Base-by-base conservation (phyloP, 495 filamentous ascomycete species). In the Pyronema domesticum region DNA sequence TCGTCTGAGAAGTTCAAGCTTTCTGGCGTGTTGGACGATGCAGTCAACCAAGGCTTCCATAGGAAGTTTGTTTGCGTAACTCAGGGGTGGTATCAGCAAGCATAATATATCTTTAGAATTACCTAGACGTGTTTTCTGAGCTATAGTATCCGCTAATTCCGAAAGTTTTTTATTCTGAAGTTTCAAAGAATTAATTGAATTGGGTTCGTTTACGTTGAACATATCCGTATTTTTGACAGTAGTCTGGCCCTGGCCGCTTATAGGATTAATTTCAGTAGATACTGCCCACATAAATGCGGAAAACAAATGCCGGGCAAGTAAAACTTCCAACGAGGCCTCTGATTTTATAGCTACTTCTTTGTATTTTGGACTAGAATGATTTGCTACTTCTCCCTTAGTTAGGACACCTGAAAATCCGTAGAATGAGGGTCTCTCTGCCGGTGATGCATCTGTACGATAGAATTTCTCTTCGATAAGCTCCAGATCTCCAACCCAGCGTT, bases 261-360 rank as follows among this genome's bases (percentile, higher is more conserved):
- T 8, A 6, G 30, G n/a, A n/a, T n/a, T n/a, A n/a, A n/a, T n/a
- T n/a, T n/a, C n/a, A n/a, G n/a, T n/a, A 10, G 51, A 45, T 23
- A 54, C 46, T 6, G 51, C 37, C 51, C 51, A 57, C 59, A 62
- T 59, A 15, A 62, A 62, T 0, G 54, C 33, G 3, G 60, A 59
- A 33, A 62, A 60, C 39, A 62, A 51, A 11, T 62, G 48, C 30
- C 55, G 57, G 5, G 60, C 54, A 13, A 58, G 57, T 10, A 61
- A 17, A 9, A 19, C 43, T n/a, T 50, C 47, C 8, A 53, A 36
- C 42, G 23, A 33, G 7, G 50, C 33, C 23, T 53, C 34, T 7
- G 18, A 42, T n/a, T 8, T 7, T 15, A 53, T 36, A 6, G 17
- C 23, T 15, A 50, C n/a, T n/a, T n/a, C n/a, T n/a, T n/a, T n/a